These are phyloP conservation scores for Hysterangium stoloniferum DNA, from an alignment of 768 basidiomycete genomes.

Conservation along the genomic window DNA sequence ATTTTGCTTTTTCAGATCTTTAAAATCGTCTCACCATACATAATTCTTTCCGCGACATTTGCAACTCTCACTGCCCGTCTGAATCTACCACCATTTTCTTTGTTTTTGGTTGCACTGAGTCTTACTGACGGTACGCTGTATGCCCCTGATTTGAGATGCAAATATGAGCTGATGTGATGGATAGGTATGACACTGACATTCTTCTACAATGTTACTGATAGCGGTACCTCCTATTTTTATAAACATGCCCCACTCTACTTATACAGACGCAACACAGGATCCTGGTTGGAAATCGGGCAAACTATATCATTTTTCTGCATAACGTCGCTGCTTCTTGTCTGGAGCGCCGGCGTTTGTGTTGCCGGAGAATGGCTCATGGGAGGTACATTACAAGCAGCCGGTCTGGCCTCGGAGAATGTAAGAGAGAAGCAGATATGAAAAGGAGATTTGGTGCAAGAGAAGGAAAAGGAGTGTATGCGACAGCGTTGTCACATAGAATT, in stretches of 20 bases:
- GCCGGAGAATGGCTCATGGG: conserved; percentile 64
- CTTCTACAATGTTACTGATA: conserved; percentile 79
- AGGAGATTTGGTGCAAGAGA: no score
- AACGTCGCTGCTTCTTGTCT: conserved; percentile 67
- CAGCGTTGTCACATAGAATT: no score
- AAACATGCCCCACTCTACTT: not conserved
- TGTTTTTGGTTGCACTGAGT: conserved; percentile 69
- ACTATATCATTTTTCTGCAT: conserved; percentile 86
- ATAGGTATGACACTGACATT: conserved; percentile 77
- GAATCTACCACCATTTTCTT: conserved; percentile 67
- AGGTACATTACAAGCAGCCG: not conserved
- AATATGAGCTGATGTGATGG: conserved; percentile 8
- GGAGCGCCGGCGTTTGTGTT: conserved; percentile 70
- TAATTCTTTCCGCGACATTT: conserved; percentile 64
- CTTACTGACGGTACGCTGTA: conserved; percentile 55
- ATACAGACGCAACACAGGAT: conserved; percentile 36
- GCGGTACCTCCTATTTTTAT: conserved; percentile 34
- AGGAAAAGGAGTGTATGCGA: no score
- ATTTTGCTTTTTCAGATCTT: conserved; percentile 41
- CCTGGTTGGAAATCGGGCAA: conserved; percentile 86
- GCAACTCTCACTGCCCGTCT: conserved; percentile 62
- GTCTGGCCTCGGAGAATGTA: not conserved
- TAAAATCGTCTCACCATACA: conserved; percentile 77
- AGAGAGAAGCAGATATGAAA: not conserved
- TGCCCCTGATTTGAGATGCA: not conserved